These are phyloP conservation scores for Allium fistulosum DNA, from an alignment of 106 monocot genomes.

Conservation along the genomic window DNA sequence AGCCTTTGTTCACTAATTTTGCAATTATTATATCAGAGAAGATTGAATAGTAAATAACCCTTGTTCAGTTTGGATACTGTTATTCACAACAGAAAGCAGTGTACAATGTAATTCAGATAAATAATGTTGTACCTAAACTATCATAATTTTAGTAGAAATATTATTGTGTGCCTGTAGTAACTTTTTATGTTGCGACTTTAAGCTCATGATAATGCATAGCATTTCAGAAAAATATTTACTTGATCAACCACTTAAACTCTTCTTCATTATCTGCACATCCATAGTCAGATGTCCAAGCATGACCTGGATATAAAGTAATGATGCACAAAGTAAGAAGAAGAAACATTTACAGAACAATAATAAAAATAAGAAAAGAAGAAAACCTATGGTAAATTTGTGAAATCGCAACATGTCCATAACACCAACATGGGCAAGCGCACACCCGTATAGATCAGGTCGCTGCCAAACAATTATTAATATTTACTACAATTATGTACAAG, in stretches of 20 bases:
- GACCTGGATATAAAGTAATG: constrained; percentile 42
- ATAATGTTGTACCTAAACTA: too few relatives aligned
- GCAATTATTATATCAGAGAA: too few relatives aligned
- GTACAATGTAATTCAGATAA: too few relatives aligned
- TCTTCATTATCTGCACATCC: constrained; percentile 89
- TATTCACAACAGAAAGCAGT: too few relatives aligned
- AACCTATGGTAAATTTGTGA: constrained; percentile 95
- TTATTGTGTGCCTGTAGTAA: too few relatives aligned
- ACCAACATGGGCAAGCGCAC: constrained; percentile 95
- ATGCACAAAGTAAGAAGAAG: not conserved
- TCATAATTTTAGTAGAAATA: too few relatives aligned
- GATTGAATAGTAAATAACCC: too few relatives aligned
- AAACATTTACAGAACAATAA: not conserved
- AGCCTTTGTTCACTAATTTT: too few relatives aligned
- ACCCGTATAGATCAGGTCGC: constrained; percentile 94
- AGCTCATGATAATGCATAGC: too few relatives aligned
- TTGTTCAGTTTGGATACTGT: too few relatives aligned
- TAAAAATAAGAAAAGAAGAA: not conserved
- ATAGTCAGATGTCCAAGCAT: constrained; percentile 95
- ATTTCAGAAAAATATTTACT: constrained; percentile 29
- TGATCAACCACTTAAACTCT: constrained; percentile 87
- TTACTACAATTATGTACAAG: not conserved
- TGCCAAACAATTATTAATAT: constrained; percentile 17
- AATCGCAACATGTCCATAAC: constrained; percentile 99
- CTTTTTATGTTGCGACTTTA: too few relatives aligned